Evolutionary conservation across 140 eudicot species (phyloP).

Genomic region (Cichorium intybus): DNA sequence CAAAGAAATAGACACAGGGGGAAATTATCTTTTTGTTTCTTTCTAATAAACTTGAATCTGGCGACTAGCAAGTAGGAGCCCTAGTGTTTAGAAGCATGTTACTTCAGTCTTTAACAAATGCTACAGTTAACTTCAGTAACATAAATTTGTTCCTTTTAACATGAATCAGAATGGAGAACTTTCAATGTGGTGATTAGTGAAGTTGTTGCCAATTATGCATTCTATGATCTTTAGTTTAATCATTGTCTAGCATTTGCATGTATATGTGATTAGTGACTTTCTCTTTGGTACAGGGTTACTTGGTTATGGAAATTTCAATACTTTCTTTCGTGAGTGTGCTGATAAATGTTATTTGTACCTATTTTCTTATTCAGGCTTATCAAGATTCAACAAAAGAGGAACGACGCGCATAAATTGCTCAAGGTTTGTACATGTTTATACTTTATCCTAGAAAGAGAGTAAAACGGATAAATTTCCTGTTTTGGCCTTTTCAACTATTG

Average conservation of each 20-base stretch:
- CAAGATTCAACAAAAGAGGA: too few relatives aligned
- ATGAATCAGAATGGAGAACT: not conserved
- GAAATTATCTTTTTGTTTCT: not conserved
- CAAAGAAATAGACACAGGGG: not conserved
- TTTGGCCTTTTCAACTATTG: too few relatives aligned
- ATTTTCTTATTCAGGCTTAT: too few relatives aligned
- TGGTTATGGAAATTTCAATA: too few relatives aligned
- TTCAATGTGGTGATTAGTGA: not conserved
- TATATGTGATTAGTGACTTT: constrained; percentile 18
- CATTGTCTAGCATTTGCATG: not conserved
- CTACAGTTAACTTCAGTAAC: too few relatives aligned
- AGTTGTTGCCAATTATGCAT: not conserved
- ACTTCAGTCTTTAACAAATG: not conserved
- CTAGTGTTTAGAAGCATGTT: not conserved
- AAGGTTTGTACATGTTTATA: too few relatives aligned
- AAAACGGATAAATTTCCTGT: too few relatives aligned
- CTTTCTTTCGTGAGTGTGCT: too few relatives aligned
- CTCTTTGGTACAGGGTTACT: constrained; percentile 52
- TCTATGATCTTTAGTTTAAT: not conserved
- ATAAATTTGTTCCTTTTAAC: not conserved
- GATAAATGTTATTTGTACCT: too few relatives aligned
- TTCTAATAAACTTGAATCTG: not conserved
- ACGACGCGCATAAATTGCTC: too few relatives aligned
- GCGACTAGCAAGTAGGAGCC: not conserved
- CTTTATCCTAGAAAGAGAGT: too few relatives aligned